Conservation (phyloP, 2,329 filamentous ascomycete species). For the Trichoderma koningiopsis region DNA sequence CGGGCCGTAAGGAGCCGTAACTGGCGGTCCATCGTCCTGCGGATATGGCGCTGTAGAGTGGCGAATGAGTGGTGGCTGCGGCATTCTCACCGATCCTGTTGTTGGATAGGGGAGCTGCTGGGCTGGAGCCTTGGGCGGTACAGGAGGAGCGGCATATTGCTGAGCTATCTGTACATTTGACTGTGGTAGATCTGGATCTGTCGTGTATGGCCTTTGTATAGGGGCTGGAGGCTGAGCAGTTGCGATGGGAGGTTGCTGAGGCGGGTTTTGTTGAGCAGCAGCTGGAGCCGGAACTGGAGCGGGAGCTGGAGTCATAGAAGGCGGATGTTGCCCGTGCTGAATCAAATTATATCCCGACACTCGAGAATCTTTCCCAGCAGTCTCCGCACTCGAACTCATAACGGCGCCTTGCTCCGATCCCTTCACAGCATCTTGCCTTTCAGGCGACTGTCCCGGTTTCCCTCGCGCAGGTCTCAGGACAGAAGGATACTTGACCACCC, state of each 20-base stretch:
- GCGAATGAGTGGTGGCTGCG: not conserved
- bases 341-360: constrained; percentile 6
- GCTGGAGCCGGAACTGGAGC: constrained; percentile 2
- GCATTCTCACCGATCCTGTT: constrained; percentile 1
- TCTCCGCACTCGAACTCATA: not conserved
- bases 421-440: not conserved
- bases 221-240: constrained; percentile 2
- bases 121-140: not conserved
- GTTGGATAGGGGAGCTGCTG: constrained; percentile 12
- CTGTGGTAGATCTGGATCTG: not conserved
- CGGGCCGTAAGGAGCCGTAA: not conserved
- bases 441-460: constrained; percentile 9
- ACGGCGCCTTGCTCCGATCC: not conserved
- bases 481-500: constrained; percentile 28
- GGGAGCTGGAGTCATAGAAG: constrained; percentile 17
- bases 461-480: constrained; percentile 29
- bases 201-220: constrained; percentile 13
- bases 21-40: constrained; percentile 11
- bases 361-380: not conserved
- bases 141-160: not conserved
- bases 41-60: constrained; percentile 21
- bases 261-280: not conserved
- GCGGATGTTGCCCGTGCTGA: constrained; percentile 19
- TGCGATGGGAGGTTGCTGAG: not conserved
- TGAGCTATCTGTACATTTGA: not conserved